phyloP scores from a whole-genome alignment of 805 yeast genomes.

The Candida rishiriensis region DNA sequence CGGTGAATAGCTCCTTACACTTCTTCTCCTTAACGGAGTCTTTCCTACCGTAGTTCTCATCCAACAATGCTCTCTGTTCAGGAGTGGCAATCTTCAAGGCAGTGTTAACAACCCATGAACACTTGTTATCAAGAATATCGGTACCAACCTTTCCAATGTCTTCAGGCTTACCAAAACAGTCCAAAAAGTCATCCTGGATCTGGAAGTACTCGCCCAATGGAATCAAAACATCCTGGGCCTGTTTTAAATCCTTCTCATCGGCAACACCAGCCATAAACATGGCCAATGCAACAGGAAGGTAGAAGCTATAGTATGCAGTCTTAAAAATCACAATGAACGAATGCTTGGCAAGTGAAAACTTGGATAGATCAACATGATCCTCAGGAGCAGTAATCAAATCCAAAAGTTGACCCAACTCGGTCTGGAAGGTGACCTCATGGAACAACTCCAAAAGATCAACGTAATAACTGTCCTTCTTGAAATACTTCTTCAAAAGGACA shows the following conservation, averaged over 20 bases:
- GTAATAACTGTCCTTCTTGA: conserved; percentile 76
- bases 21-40: conserved; percentile 60
- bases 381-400: conserved; percentile 98
- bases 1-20: conserved; percentile 70
- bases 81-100: conserved; percentile 76
- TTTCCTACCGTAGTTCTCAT: conserved; percentile 87
- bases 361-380: conserved; percentile 81
- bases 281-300: conserved; percentile 94
- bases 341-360: conserved; percentile 85
- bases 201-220: conserved; percentile 99
- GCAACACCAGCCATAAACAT: conserved; percentile 86
- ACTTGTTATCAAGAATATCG: conserved; percentile 96
- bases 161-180: conserved; percentile 95
- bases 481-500: conserved; percentile 81
- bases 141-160: conserved; percentile 98
- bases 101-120: conserved; percentile 95
- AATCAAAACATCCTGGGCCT: conserved; percentile 80
- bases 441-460: conserved; percentile 87
- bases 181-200: conserved; percentile 95
- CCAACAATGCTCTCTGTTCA: conserved; percentile 79
- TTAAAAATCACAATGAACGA: conserved; percentile 93
- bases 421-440: conserved; percentile 96
- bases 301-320: conserved; percentile 96
- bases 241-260: conserved; percentile 71
- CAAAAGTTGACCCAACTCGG: conserved; percentile 93